A percentile compares a stretch with the other conserved stretches of the same genome.
Conservation (phyloP, 257 asterid species). For the Prunella vulgaris region DNA sequence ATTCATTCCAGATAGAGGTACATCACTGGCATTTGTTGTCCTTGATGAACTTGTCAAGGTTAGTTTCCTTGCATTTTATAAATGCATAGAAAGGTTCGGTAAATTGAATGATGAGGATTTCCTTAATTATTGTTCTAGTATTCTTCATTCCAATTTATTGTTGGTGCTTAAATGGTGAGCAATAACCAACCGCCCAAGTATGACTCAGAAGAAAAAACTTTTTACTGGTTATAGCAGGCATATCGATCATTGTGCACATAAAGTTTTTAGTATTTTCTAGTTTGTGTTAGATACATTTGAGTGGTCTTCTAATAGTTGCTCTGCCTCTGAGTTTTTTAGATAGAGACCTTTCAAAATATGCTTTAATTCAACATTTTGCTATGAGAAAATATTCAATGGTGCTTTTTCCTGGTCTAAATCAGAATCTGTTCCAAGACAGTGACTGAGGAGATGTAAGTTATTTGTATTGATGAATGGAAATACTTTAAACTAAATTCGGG, state of each 20-base stretch:
- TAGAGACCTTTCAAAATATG: conserved; percentile 55
- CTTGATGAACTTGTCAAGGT: conserved; percentile 71
- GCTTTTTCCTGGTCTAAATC: conserved; percentile 50
- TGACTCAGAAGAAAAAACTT: neutral
- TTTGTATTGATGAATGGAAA: conserved; percentile 4
- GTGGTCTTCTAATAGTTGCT: conserved; percentile 29
- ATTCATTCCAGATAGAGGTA: conserved; percentile 74
- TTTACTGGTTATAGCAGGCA: neutral
- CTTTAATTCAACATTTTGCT: conserved; percentile 61
- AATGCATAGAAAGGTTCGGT: neutral
- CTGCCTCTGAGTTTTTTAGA: conserved; percentile 60
- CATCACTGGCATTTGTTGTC: conserved; percentile 67
- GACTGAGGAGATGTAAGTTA: conserved; percentile 82
- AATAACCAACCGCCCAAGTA: too few species aligned
- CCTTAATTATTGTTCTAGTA: neutral
- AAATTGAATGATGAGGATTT: neutral
- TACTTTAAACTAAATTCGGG: neutral
- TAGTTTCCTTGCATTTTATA: conserved; percentile 16
- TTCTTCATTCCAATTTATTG: neutral
- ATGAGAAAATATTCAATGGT: conserved; percentile 41
- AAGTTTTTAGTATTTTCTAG: neutral
- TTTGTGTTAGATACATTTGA: neutral
- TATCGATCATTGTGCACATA: neutral
- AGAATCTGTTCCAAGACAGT: conserved; percentile 90
- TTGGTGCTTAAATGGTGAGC: neutral